These are phyloP conservation scores for Hymenoscyphus linearis DNA, from an alignment of 2,329 filamentous ascomycete genomes.

Conservation along the genomic window DNA sequence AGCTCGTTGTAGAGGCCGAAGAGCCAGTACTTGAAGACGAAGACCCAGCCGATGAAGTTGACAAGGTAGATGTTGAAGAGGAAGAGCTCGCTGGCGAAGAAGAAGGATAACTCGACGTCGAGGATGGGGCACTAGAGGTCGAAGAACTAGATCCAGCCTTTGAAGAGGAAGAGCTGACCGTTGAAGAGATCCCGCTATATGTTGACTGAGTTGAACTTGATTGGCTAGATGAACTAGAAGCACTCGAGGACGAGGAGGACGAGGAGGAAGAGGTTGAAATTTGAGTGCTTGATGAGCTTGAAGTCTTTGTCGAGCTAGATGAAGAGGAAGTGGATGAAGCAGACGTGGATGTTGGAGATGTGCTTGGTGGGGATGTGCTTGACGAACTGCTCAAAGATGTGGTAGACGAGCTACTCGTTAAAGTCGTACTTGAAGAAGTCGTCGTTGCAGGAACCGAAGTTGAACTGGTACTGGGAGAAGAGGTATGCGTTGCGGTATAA, in stretches of 20 bases:
- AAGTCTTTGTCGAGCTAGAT: background rate
- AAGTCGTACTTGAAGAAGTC: background rate
- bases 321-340: background rate
- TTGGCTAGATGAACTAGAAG: no score
- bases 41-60: background rate
- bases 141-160: background rate
- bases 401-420: background rate
- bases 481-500: background rate
- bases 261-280: background rate
- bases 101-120: no score
- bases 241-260: no score
- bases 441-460: background rate
- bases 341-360: no score
- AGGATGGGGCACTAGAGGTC: background rate
- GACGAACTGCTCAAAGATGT: background rate
- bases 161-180: background rate
- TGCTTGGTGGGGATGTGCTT: background rate
- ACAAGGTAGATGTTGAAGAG: background rate
- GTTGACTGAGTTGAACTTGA: no score
- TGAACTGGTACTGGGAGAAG: background rate
- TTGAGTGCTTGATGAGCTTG: background rate
- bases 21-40: background rate
- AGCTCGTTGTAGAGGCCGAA: background rate
- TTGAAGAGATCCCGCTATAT: background rate
- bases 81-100: no score